Evolutionary conservation across 73 alveolate species (phyloP).

Genomic region (Breviolum minutum): DNA sequence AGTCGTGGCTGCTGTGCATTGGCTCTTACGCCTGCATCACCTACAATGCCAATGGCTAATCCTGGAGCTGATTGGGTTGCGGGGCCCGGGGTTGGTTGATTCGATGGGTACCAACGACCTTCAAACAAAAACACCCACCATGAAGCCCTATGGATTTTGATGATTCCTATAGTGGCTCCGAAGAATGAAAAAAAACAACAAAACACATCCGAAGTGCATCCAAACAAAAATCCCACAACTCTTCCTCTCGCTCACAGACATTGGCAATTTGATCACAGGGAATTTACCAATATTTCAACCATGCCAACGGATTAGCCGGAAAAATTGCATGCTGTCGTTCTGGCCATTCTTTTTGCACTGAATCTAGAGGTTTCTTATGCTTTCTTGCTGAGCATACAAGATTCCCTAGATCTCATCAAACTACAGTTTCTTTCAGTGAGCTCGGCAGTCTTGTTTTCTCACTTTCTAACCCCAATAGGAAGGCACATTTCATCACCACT

Average conservation of each 20-base stretch:
- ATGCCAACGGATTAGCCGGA: no score
- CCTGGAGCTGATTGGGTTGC: slow-evolving; percentile 78
- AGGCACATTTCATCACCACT: background rate
- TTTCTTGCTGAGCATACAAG: background rate
- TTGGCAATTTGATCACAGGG: no score
- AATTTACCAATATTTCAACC: no score
- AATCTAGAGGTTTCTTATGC: no score
- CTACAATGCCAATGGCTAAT: slow-evolving; percentile 99
- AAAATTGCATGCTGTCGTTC: no score
- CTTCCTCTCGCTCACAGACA: no score
- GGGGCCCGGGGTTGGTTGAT: no score
- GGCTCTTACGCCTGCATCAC: slow-evolving; percentile 99
- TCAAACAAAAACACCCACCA: no score
- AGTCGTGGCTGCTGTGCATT: slow-evolving; percentile 99
- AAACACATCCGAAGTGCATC: background rate
- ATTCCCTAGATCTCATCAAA: background rate
- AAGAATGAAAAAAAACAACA: background rate
- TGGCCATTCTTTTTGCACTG: no score
- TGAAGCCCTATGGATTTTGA: background rate
- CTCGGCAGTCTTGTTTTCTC: no score
- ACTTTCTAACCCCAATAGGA: background rate
- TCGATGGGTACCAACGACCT: no score
- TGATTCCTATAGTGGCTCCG: background rate
- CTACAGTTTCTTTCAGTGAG: no score
- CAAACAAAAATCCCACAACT: background rate